These are phyloP conservation scores for Paraconiothyrium sp. DNA, from an alignment of 2,329 filamentous ascomycete species.

Conservation along the genomic window DNA sequence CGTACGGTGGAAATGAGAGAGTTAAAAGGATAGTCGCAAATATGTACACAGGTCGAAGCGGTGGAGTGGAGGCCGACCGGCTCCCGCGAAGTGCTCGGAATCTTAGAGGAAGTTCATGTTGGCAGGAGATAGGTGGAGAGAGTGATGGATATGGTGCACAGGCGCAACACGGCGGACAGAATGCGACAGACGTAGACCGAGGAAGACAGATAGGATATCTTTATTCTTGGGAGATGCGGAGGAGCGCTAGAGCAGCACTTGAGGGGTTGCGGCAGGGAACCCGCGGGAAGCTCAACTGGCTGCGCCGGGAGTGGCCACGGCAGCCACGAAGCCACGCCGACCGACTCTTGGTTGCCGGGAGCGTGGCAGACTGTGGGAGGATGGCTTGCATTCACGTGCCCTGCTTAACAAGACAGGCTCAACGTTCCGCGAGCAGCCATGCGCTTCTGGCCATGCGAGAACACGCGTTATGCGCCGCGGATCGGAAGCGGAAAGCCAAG, in stretches of 20 bases:
- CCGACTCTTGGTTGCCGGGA: neutral
- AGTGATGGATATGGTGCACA: neutral
- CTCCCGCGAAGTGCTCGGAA: slow-evolving; percentile 28
- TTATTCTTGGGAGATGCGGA: slow-evolving; percentile 6
- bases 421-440: neutral
- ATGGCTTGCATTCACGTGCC: neutral
- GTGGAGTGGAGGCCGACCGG: slow-evolving; percentile 36
- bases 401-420: neutral
- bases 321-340: neutral
- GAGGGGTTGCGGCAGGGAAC: neutral
- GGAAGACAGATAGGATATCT: slow-evolving; percentile 1
- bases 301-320: slow-evolving; percentile 2
- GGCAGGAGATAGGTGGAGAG: slow-evolving; percentile 13
- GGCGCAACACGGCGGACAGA: neutral
- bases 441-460: neutral
- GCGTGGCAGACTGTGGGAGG: neutral
- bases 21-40: slow-evolving; percentile 5
- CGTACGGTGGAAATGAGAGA: slow-evolving; percentile 12
- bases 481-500: slow-evolving; percentile 25
- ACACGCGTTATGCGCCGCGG: slow-evolving; percentile 9
- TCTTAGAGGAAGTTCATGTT: slow-evolving; percentile 36
- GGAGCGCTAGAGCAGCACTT: slow-evolving; percentile 2
- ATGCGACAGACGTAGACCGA: slow-evolving; percentile 5
- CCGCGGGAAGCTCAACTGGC: slow-evolving; percentile 1
- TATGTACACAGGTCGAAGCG: slow-evolving; percentile 22